Conservation (phyloP, 495 filamentous ascomycete genomes). For the Penicillium paradoxum region DNA sequence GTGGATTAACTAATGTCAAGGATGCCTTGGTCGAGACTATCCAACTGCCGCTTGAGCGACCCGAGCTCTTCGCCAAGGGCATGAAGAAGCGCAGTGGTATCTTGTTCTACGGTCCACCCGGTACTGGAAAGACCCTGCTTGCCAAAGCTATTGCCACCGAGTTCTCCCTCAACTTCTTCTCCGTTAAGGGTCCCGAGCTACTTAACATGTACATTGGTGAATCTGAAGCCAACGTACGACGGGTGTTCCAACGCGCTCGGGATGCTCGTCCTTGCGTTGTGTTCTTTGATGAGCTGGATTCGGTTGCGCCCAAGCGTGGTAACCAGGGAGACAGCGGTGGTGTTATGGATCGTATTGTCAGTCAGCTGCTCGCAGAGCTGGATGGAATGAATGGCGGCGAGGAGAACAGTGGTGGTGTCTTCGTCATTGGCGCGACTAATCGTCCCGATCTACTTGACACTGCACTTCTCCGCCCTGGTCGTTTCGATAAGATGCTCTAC, state of each 20-base stretch:
- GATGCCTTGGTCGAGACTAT: slow-evolving; percentile 96
- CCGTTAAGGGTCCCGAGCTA: slow-evolving; percentile 93
- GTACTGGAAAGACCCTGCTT: slow-evolving; percentile 93
- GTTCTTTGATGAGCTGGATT: slow-evolving; percentile 98
- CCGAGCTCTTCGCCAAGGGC: slow-evolving; percentile 93
- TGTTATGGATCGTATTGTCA: slow-evolving; percentile 98
- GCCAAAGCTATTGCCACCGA: slow-evolving; percentile 98
- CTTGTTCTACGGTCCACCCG: slow-evolving; percentile 94
- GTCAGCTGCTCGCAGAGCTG: slow-evolving; percentile 88
- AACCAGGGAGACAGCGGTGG: slow-evolving; percentile 98
- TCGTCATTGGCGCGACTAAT: slow-evolving; percentile 97
- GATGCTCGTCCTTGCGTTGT: slow-evolving; percentile 97
- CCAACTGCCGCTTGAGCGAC: slow-evolving; percentile 84
- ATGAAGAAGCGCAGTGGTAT: slow-evolving; percentile 99
- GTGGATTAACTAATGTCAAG: slow-evolving; percentile 89
- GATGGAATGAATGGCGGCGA: slow-evolving; percentile 96
- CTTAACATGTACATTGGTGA: slow-evolving; percentile 99
- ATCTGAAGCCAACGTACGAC: slow-evolving; percentile 92
- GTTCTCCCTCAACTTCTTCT: slow-evolving; percentile 98
- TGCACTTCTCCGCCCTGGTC: slow-evolving; percentile 81
- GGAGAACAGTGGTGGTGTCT: slow-evolving; percentile 82
- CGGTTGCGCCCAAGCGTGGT: slow-evolving; percentile 92
- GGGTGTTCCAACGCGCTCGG: slow-evolving; percentile 90
- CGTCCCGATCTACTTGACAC: slow-evolving; percentile 89
- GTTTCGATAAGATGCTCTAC: slow-evolving; percentile 99